Percentiles rank a stretch among this genome's conserved stretches.
Conservation (phyloP, 2,329 filamentous ascomycete genomes). For the Fusarium duplospermum region DNA sequence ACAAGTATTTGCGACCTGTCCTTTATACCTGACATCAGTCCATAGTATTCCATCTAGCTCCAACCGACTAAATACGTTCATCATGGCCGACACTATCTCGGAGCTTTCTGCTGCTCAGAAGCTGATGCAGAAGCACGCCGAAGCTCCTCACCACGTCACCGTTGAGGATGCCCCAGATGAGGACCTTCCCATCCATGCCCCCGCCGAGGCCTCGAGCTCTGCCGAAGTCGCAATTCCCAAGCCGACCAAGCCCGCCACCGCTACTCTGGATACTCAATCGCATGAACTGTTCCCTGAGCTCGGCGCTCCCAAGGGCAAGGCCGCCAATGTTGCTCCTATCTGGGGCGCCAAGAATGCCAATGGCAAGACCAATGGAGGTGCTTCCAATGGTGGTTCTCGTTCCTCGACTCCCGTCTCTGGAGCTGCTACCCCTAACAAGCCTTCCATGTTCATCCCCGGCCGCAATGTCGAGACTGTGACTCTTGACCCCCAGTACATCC, state of each 20-base stretch:
- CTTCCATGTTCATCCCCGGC: constrained; percentile 80
- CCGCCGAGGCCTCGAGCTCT: constrained; percentile 58
- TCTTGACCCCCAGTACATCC: constrained; percentile 80
- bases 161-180: constrained; percentile 87
- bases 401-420: constrained; percentile 74
- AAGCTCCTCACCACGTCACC: constrained; percentile 69
- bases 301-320: constrained; percentile 76
- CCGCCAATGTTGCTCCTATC: constrained; percentile 74
- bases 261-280: constrained; percentile 80
- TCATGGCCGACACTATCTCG: constrained; percentile 56
- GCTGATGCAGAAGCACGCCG: constrained; percentile 72
- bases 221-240: constrained; percentile 67
- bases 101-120: constrained; percentile 69
- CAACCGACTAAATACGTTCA: constrained; percentile 36
- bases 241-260: constrained; percentile 70
- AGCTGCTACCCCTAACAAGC: constrained; percentile 56
- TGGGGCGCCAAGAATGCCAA: constrained; percentile 79
- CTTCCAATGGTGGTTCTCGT: constrained; percentile 67
- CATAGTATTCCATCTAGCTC: constrained; percentile 15
- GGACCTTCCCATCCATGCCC: constrained; percentile 71
- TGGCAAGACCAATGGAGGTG: constrained; percentile 65
- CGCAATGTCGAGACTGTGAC: constrained; percentile 82
- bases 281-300: constrained; percentile 96
- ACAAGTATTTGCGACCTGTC: background rate
- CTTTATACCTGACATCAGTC: constrained; percentile 27